Conservation (phyloP, 2,329 filamentous ascomycete species). For the Trichophyton mentagrophytes region DNA sequence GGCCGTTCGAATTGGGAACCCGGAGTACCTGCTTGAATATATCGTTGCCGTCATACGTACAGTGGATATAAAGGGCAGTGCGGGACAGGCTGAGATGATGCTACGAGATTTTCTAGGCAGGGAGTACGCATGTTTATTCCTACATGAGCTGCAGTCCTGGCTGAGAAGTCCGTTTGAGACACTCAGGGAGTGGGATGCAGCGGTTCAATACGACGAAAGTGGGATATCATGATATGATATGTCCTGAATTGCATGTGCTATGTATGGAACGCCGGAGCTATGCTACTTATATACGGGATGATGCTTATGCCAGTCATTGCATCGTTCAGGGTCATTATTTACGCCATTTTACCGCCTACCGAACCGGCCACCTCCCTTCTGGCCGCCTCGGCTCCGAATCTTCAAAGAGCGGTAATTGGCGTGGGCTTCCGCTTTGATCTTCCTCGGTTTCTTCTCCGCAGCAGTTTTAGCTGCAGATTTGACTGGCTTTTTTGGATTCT, state of each 20-base stretch:
- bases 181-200: constrained; percentile 64
- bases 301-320: not conserved
- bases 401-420: constrained; percentile 38
- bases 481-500: constrained; percentile 1
- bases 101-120: constrained; percentile 65
- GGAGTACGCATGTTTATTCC: constrained; percentile 58
- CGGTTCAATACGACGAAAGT: constrained; percentile 52
- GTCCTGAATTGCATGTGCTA: not conserved
- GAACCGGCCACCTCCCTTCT: constrained; percentile 26
- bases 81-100: constrained; percentile 67
- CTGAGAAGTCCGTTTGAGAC: constrained; percentile 64
- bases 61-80: constrained; percentile 66
- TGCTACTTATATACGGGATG: not conserved
- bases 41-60: constrained; percentile 71
- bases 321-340: not conserved
- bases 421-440: constrained; percentile 35
- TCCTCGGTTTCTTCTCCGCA: constrained; percentile 18
- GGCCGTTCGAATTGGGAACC: constrained; percentile 43
- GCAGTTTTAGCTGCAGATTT: too few species aligned
- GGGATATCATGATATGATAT: not conserved
- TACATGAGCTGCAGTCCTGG: constrained; percentile 77
- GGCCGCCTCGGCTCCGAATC: constrained; percentile 29
- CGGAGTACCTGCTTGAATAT: constrained; percentile 78
- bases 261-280: not conserved
- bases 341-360: constrained; percentile 20